Percentiles rank a stretch among this genome's conserved stretches.
Evolutionary conservation across 2,329 filamentous ascomycete species (phyloP).

Genomic region (Colletotrichum camelliae): DNA sequence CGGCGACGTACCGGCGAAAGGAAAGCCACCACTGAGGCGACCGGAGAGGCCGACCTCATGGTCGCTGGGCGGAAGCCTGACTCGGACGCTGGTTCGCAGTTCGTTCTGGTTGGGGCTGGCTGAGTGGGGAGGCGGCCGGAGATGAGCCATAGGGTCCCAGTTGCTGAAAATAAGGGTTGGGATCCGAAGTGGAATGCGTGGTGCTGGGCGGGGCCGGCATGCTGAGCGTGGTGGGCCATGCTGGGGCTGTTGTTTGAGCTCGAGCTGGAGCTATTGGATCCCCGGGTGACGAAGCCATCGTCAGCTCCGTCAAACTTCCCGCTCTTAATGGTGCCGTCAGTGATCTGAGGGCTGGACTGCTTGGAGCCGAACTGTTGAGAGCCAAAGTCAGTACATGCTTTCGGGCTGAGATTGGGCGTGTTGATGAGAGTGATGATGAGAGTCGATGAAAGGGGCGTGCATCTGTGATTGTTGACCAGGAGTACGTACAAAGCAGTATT

Average conservation of each 20-base stretch:
- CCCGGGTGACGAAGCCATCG: slow-evolving; percentile 37
- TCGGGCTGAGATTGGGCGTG: slow-evolving; percentile 23
- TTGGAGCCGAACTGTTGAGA: slow-evolving; percentile 65
- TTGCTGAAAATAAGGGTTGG: slow-evolving; percentile 22
- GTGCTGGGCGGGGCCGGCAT: slow-evolving; percentile 44
- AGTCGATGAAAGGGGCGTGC: slow-evolving; percentile 17
- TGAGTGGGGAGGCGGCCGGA: slow-evolving; percentile 37
- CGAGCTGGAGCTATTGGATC: slow-evolving; percentile 39
- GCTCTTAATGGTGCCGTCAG: slow-evolving; percentile 50
- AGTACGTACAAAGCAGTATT: slow-evolving; percentile 99
- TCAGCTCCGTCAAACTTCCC: slow-evolving; percentile 49
- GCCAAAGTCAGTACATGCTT: slow-evolving; percentile 42
- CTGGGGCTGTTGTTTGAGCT: slow-evolving; percentile 43
- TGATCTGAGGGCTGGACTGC: slow-evolving; percentile 55
- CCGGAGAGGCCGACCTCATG: slow-evolving; percentile 47
- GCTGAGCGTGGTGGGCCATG: slow-evolving; percentile 36
- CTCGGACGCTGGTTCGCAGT: slow-evolving; percentile 34
- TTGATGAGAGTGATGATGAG: slow-evolving; percentile 16
- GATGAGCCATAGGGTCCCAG: slow-evolving; percentile 35
- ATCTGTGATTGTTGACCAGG: slow-evolving; percentile 38
- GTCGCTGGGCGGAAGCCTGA: slow-evolving; percentile 37
- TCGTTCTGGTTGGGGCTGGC: slow-evolving; percentile 28
- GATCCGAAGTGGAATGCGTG: slow-evolving; percentile 39
- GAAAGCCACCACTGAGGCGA: slow-evolving; percentile 49
- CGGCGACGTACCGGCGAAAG: slow-evolving; percentile 52